A percentile compares a stretch with the other conserved stretches of the same genome.
These are phyloP conservation scores for Magnolia sinica DNA, from an alignment of 164 flowering plant genomes.

Conservation along the genomic window DNA sequence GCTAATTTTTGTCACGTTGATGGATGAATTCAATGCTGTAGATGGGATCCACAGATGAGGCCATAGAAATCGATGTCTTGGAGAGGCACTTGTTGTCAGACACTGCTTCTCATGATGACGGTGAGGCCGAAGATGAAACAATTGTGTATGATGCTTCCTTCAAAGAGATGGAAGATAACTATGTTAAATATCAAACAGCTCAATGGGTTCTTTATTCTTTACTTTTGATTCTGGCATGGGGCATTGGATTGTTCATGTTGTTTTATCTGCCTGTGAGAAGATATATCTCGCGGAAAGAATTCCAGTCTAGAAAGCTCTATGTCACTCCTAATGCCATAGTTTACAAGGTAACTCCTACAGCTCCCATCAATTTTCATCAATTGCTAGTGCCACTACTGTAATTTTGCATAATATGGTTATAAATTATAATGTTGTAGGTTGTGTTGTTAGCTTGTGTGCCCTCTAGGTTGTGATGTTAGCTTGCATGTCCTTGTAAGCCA, in stretches of 20 bases:
- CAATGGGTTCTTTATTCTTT: slow-evolving; percentile 73
- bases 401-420: too few species aligned
- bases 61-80: slow-evolving; percentile 50
- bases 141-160: slow-evolving; percentile 63
- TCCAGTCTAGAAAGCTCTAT: slow-evolving; percentile 61
- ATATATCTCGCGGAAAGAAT: slow-evolving; percentile 49
- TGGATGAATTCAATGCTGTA: slow-evolving; percentile 1
- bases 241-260: slow-evolving; percentile 75
- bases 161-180: slow-evolving; percentile 61
- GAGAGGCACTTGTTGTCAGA: slow-evolving; percentile 47
- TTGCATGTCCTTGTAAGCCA: too few species aligned
- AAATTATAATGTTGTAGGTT: too few species aligned
- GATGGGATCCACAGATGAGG: slow-evolving; percentile 49
- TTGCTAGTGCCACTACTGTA: too few species aligned
- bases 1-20: not conserved
- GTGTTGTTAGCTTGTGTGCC: too few species aligned
- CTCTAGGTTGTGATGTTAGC: too few species aligned
- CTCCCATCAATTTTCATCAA: too few species aligned
- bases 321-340: slow-evolving; percentile 27
- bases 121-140: slow-evolving; percentile 20
- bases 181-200: slow-evolving; percentile 62
- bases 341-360: too few species aligned
- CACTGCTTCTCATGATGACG: not conserved
- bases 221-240: slow-evolving; percentile 72
- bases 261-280: slow-evolving; percentile 68